Conservation (phyloP, 73 alveolate genomes). For the Paramecium primaurelia region DNA sequence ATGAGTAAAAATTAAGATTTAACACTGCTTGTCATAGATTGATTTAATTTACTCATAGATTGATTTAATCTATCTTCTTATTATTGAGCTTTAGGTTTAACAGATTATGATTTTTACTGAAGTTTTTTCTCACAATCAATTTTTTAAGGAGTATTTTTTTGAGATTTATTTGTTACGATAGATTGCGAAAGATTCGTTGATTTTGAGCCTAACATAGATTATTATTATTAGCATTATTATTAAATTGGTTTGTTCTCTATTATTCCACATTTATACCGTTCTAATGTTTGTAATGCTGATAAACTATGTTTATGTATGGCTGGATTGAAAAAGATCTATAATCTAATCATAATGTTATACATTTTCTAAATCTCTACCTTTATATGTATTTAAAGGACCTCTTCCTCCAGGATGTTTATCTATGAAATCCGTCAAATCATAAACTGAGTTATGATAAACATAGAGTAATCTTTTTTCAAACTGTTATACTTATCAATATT, state of each 20-base stretch:
- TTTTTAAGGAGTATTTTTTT: neutral
- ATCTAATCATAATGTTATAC: neutral
- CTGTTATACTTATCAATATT: neutral
- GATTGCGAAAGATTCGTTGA: neutral
- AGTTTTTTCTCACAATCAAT: neutral
- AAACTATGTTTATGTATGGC: neutral
- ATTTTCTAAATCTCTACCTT: slow-evolving; percentile 16
- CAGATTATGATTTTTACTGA: neutral
- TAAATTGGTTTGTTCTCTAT: neutral
- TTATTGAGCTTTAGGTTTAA: neutral
- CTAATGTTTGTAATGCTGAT: neutral
- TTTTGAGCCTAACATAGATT: neutral
- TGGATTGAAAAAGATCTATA: neutral
- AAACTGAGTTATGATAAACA: slow-evolving; percentile 57
- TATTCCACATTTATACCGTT: slow-evolving; percentile 4
- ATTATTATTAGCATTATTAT: neutral
- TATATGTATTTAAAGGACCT: slow-evolving; percentile 15
- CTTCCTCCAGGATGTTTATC: slow-evolving; percentile 46
- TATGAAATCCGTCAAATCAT: slow-evolving; percentile 38
- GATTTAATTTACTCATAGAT: neutral
- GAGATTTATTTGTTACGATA: neutral
- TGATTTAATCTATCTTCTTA: neutral
- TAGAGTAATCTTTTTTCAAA: slow-evolving; percentile 13
- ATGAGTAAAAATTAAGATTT: slow-evolving; percentile 3
- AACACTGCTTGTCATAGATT: slow-evolving; percentile 42